A percentile compares a stretch with the other conserved stretches of the same genome.
Conservation (phyloP, 1,284 basidiomycete genomes). For the Ceratobasidium sp. region DNA sequence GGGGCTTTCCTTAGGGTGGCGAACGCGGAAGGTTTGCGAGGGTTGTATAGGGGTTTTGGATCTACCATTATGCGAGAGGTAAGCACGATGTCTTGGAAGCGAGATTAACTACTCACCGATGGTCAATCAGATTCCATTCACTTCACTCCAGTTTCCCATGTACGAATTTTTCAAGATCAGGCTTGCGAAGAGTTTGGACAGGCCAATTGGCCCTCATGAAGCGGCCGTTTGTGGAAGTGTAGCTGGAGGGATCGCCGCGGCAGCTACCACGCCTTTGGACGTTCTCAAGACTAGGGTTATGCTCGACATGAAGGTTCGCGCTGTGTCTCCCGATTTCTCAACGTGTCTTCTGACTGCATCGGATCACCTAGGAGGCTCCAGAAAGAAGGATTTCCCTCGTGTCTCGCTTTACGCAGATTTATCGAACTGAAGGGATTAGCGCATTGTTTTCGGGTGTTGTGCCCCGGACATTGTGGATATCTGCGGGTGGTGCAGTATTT, state of each 20-base stretch:
- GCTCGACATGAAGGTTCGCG: constrained; percentile 81
- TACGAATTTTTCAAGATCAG: constrained; percentile 87
- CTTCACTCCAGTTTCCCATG: constrained; percentile 95
- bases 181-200: constrained; percentile 59
- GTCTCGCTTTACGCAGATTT: constrained; percentile 69
- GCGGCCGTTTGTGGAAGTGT: constrained; percentile 92
- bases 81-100: too few relatives aligned
- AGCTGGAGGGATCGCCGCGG: constrained; percentile 90
- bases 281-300: constrained; percentile 98
- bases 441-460: constrained; percentile 89
- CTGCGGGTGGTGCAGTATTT: constrained; percentile 95
- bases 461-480: constrained; percentile 95
- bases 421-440: constrained; percentile 71
- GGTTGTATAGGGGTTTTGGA: constrained; percentile 82
- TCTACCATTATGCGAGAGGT: constrained; percentile 82
- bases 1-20: constrained; percentile 60
- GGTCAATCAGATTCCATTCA: constrained; percentile 85
- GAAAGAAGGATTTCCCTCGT: constrained; percentile 61
- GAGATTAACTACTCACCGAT: too few relatives aligned
- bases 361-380: constrained; percentile 56
- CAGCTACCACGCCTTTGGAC: constrained; percentile 92
- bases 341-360: not conserved
- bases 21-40: constrained; percentile 65
- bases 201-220: constrained; percentile 76
- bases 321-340: not conserved